Evolutionary conservation across 179 eudicot species (phyloP).

Genomic region (Monotropa hypopitys): DNA sequence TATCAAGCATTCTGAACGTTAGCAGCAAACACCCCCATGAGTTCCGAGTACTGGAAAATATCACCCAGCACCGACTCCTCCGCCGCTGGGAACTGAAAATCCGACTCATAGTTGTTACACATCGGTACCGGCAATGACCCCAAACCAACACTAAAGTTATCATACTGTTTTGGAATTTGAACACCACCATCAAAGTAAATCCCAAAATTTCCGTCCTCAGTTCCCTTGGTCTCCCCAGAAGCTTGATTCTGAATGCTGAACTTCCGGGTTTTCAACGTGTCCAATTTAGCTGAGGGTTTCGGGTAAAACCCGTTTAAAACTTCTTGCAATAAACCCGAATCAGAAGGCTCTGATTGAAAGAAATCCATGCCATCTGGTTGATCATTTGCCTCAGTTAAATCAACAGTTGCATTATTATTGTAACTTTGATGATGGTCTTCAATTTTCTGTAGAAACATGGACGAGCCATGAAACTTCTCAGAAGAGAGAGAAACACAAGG

Average conservation of each 20-base stretch:
- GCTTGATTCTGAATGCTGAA: neutral
- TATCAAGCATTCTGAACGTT: constrained; percentile 11
- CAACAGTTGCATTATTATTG: neutral
- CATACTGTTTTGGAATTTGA: neutral
- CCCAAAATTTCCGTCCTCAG: neutral
- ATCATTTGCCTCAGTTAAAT: neutral
- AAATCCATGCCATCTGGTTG: constrained; percentile 16
- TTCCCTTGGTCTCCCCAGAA: neutral
- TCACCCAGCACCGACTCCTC: constrained; percentile 9
- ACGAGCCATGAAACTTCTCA: neutral
- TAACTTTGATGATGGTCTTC: neutral
- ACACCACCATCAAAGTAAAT: neutral
- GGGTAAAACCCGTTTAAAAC: constrained; percentile 24
- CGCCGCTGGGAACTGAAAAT: neutral
- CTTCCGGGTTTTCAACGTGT: neutral
- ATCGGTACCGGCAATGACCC: neutral
- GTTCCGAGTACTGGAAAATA: constrained; percentile 18
- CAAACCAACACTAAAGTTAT: neutral
- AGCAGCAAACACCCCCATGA: constrained; percentile 12
- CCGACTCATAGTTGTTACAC: neutral
- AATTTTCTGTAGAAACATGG: neutral
- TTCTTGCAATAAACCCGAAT: constrained; percentile 26
- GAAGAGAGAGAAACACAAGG: neutral
- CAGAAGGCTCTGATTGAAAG: constrained; percentile 18
- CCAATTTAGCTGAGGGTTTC: constrained; percentile 3